Base-by-base conservation (phyloP, 2,329 filamentous ascomycete species). In the Colletotrichum sp. region DNA sequence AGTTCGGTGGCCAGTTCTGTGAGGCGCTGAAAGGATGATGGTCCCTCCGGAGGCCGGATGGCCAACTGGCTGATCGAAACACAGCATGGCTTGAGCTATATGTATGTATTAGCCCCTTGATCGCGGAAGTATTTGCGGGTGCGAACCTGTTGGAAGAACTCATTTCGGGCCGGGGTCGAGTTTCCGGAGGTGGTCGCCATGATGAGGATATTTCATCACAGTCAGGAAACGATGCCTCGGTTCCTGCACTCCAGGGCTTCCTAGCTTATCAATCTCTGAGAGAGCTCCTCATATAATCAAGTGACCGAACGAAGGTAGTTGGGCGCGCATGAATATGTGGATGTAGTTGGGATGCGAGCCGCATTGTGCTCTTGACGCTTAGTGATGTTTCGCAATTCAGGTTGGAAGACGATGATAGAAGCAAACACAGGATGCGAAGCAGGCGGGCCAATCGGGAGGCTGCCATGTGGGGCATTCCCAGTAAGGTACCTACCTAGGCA, bases 71-170 rank as follows among this genome's bases (percentile, higher is more conserved):
- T 92, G 77, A 93, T 89, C 72, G 88, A 86, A 71, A 93, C 86
- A 79, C 92, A 93, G 78, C 85, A 88, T 81, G 92, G 91, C 83
- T 93, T 93, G 76, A 93, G 88, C 92, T 93, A 60, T 15, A 18
- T n/a, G 34, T 9, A 44, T 36, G 36, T 72, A 49, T 76, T 34
- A 76, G 73, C n/a, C 13, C 15, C 18, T 12, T 63, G 12, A 44
- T 32, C 18, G 4, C 12, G 28, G 5, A 18, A 30, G 12, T 18
- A 26, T 30, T 5, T 18, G 30, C 13, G 5, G 26, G 32, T 21
- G 72, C 78, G 24, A 57, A 84, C 85, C 79, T 84, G 81, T 65
- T 85, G 81, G 71, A 87, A 87, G 77, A 86, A 82, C 30, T 82
- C 81, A 72, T 84, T 84, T 62, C 85, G 81, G 39, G 73, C 76